A percentile compares a stretch with the other conserved stretches of the same genome.
phyloP scores from a whole-genome alignment of 768 basidiomycete genomes.

The Hortiboletus campestris region DNA sequence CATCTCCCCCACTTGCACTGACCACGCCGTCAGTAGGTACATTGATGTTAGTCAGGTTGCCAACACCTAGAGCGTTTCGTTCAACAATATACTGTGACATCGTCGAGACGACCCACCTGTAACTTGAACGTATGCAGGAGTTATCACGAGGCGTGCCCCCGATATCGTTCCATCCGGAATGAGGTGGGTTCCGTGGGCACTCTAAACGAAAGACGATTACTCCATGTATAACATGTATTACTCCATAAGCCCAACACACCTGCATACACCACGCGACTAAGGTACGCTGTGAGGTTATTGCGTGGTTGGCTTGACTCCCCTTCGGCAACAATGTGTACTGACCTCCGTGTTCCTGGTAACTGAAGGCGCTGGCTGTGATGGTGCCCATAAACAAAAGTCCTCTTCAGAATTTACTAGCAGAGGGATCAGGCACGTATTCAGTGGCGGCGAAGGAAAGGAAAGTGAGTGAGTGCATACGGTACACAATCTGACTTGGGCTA shows the following conservation, averaged over 20 bases:
- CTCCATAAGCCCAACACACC: slow-evolving; percentile 21
- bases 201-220: slow-evolving; percentile 30
- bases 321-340: slow-evolving; percentile 13
- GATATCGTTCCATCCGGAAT: slow-evolving; percentile 73
- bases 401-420: slow-evolving; percentile 54
- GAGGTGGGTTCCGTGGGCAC: slow-evolving; percentile 58
- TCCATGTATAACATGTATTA: neutral
- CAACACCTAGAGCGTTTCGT: slow-evolving; percentile 48
- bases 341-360: slow-evolving; percentile 65
- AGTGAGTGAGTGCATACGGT: slow-evolving; percentile 38
- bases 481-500: slow-evolving; percentile 62
- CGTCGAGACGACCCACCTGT: slow-evolving; percentile 42
- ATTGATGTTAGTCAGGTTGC: slow-evolving; percentile 65
- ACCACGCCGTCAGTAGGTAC: slow-evolving; percentile 57
- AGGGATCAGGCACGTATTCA: neutral
- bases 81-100: slow-evolving; percentile 21
- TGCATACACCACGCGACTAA: slow-evolving; percentile 56
- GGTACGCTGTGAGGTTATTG: slow-evolving; percentile 34
- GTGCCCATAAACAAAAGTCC: slow-evolving; percentile 53
- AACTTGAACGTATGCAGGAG: slow-evolving; percentile 73
- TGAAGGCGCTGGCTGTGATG: slow-evolving; percentile 50
- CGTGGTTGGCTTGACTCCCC: slow-evolving; percentile 13
- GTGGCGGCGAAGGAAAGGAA: neutral
- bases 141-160: slow-evolving; percentile 66
- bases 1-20: slow-evolving; percentile 56